Base-by-base conservation (phyloP, 352 stramenopile genomes). In the Globisporangium orthogonon region DNA sequence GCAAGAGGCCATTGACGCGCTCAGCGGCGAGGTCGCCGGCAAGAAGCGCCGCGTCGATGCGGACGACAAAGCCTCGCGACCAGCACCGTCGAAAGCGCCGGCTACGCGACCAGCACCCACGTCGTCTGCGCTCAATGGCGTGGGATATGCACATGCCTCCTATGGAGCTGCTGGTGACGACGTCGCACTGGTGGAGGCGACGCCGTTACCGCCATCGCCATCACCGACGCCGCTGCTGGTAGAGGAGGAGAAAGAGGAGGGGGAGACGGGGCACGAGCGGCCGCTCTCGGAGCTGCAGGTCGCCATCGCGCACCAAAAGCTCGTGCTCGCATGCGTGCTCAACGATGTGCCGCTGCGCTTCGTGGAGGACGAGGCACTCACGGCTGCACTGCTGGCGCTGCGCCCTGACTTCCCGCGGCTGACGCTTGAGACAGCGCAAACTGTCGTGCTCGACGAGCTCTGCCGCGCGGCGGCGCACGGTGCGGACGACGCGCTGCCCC, bases 241-340 rank as follows among this genome's bases (percentile, higher is more conserved):
- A 23, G 23, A 23, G 23, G 23, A 23, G 23, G 23, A 23, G 23
- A 23, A 23, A 23, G 23, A 23, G 23, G 23, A 23, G 23, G 23
- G 23, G 23, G 1, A 23, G 23, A 23, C 23, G 23, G 23, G 23
- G 1, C 23, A 23, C 23, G 23, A 23, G 23, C 23, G 23, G 23
- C 23, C 35, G n/a, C 50, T 52, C 39, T 45, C 43, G 0, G 37
- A 57, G 41, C 29, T 50, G 28, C 56, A 67, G 28, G 58, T 54
- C 13, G 51, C 55, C 37, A 45, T 33, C 5, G 64, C 75, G 54
- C 61, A 76, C 30, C 69, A 75, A 40, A 62, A 77, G 35, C 58
- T 84, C 37, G 69, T 74, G 50, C 63, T 81, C 7, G 69, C 74
- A 33, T 79, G 66, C 54, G 59, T 84, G 29, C 46, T 76, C 39